These are phyloP conservation scores for Dendrocalamus latiflorus DNA, from an alignment of 202 grass and related monocot species.

Conservation along the genomic window DNA sequence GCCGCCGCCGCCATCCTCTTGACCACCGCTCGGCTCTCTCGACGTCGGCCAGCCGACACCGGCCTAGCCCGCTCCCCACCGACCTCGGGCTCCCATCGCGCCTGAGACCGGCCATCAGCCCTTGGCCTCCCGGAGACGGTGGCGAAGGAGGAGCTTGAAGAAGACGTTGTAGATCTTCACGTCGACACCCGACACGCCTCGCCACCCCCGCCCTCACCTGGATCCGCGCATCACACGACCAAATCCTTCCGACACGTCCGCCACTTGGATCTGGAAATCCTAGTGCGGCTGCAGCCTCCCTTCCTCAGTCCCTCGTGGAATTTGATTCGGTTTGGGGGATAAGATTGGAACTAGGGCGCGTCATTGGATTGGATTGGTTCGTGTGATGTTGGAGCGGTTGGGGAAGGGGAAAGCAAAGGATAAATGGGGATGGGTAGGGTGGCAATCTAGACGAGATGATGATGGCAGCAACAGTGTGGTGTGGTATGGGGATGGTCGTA, in stretches of 20 bases:
- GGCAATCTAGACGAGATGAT: no score
- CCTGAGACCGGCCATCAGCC: no score
- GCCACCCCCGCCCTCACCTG: slow-evolving; percentile 20
- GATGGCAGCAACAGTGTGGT: no score
- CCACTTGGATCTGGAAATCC: background rate
- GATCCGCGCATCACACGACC: slow-evolving; percentile 38
- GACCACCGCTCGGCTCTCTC: no score
- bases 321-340: background rate
- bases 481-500: no score
- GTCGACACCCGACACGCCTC: slow-evolving; percentile 68
- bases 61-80: no score
- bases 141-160: slow-evolving; percentile 84
- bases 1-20: no score
- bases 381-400: background rate
- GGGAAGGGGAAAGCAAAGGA: no score
- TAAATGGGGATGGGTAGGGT: no score
- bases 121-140: slow-evolving; percentile 38
- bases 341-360: background rate
- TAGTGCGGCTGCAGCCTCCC: background rate
- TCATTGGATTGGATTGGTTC: background rate
- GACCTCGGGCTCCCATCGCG: no score
- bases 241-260: background rate
- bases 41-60: no score
- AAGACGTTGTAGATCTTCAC: slow-evolving; percentile 95
- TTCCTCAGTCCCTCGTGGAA: background rate